Percentiles rank a stretch among this genome's conserved stretches.
These are phyloP conservation scores for Colletotrichum coccodes DNA, from an alignment of 2,329 filamentous ascomycete species.

Conservation along the genomic window DNA sequence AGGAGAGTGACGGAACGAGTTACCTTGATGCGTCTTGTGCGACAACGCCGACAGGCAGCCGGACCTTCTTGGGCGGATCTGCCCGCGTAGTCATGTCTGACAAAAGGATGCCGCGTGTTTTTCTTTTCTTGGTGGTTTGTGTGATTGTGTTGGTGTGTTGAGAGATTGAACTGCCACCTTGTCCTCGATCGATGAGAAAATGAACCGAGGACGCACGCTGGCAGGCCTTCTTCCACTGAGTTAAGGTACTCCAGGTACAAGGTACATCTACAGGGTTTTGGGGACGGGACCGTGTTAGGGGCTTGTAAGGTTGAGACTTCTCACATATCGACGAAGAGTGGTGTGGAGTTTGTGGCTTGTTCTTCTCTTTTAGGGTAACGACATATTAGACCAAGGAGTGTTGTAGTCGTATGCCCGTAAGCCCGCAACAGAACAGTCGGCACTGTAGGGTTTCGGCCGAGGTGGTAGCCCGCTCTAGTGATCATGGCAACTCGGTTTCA, in stretches of 20 bases:
- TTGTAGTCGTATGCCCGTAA: neutral
- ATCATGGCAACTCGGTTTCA: neutral
- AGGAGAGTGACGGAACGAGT: neutral
- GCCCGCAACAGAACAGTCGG: neutral
- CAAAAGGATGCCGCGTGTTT: neutral
- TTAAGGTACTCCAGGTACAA: neutral
- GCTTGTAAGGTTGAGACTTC: neutral
- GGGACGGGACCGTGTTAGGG: neutral
- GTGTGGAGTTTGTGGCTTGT: neutral
- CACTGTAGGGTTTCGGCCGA: neutral
- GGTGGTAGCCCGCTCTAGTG: neutral
- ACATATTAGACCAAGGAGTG: neutral
- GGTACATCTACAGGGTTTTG: neutral
- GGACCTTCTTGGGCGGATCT: conserved; percentile 45
- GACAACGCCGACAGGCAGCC: conserved; percentile 49
- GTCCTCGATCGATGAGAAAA: neutral
- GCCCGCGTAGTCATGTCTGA: conserved; percentile 7
- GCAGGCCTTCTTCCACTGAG: neutral
- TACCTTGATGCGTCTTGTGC: conserved; percentile 49
- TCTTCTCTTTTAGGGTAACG: neutral
- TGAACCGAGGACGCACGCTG: neutral
- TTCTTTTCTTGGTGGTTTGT: neutral
- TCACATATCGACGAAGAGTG: neutral
- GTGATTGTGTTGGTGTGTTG: neutral
- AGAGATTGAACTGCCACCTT: neutral